Conservation (phyloP, 1,139 yeast species). For the Lodderomyces theae region DNA sequence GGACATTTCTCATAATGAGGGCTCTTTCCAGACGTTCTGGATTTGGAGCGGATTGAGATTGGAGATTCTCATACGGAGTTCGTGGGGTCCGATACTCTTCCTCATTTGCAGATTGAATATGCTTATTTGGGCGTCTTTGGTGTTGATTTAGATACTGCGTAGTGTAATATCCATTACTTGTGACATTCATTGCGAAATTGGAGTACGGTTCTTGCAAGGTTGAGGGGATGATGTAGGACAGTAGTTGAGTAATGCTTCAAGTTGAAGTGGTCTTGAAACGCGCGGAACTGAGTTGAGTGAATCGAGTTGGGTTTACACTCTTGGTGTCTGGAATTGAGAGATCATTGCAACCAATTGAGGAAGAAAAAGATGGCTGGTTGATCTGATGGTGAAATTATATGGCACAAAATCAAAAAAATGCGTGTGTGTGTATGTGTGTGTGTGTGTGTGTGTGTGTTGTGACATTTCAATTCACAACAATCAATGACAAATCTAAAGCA, state of each 20-base stretch:
- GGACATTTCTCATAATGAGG: slow-evolving; percentile 11
- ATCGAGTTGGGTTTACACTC: too few relatives aligned
- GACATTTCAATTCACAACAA: too few relatives aligned
- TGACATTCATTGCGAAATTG: slow-evolving; percentile 14
- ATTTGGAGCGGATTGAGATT: not conserved
- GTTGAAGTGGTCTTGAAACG: too few relatives aligned
- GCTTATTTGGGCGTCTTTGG: slow-evolving; percentile 8
- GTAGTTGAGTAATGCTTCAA: not conserved
- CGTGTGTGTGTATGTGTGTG: too few relatives aligned
- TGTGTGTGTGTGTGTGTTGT: too few relatives aligned
- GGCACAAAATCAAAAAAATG: slow-evolving; percentile 1
- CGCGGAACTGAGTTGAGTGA: too few relatives aligned
- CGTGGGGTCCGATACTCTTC: slow-evolving; percentile 1
- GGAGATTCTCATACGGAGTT: slow-evolving; percentile 5
- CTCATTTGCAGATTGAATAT: slow-evolving; percentile 5
- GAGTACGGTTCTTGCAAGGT: too few relatives aligned
- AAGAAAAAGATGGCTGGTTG: slow-evolving; percentile 3
- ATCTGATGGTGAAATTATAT: not conserved
- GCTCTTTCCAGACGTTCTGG: slow-evolving; percentile 3
- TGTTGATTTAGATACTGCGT: slow-evolving; percentile 14
- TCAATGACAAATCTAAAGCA: too few relatives aligned
- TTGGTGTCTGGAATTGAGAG: too few relatives aligned
- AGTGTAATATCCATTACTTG: slow-evolving; percentile 16
- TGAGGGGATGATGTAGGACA: too few relatives aligned
- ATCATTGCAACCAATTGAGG: not conserved